Conservation (phyloP, 1,284 basidiomycete genomes). For the Leccinum subspadiceum region DNA sequence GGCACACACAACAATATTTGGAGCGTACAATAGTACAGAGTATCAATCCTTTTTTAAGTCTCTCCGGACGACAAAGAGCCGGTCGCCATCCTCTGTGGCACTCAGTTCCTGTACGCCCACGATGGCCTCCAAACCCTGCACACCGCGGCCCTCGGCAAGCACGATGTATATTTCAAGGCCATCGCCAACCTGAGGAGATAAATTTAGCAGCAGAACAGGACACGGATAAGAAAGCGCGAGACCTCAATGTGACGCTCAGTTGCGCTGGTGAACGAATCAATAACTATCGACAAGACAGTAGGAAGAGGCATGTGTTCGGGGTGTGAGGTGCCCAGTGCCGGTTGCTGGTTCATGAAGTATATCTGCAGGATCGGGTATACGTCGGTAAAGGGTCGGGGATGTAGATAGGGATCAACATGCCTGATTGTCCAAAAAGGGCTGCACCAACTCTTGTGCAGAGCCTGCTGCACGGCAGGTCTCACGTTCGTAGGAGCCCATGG, state of each 20-base stretch:
- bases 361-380: slow-evolving; percentile 59
- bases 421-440: slow-evolving; percentile 97
- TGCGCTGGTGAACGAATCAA: slow-evolving; percentile 90
- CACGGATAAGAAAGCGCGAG: slow-evolving; percentile 20
- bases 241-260: slow-evolving; percentile 97
- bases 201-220: slow-evolving; percentile 14
- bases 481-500: slow-evolving; percentile 93
- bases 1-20: background rate
- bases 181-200: slow-evolving; percentile 76
- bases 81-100: slow-evolving; percentile 57
- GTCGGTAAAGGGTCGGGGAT: slow-evolving; percentile 49
- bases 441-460: slow-evolving; percentile 85
- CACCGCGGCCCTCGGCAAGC: slow-evolving; percentile 63
- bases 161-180: slow-evolving; percentile 89
- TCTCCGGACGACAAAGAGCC: slow-evolving; percentile 69
- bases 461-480: slow-evolving; percentile 93
- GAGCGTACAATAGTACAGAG: background rate
- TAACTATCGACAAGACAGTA: slow-evolving; percentile 81
- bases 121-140: slow-evolving; percentile 60
- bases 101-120: slow-evolving; percentile 64
- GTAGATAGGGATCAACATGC: slow-evolving; percentile 41
- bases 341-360: slow-evolving; percentile 92
- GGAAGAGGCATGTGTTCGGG: slow-evolving; percentile 79
- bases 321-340: slow-evolving; percentile 64
- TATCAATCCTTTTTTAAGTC: slow-evolving; percentile 68